phyloP scores from a whole-genome alignment of 768 basidiomycete genomes.

The Collybia nuda region DNA sequence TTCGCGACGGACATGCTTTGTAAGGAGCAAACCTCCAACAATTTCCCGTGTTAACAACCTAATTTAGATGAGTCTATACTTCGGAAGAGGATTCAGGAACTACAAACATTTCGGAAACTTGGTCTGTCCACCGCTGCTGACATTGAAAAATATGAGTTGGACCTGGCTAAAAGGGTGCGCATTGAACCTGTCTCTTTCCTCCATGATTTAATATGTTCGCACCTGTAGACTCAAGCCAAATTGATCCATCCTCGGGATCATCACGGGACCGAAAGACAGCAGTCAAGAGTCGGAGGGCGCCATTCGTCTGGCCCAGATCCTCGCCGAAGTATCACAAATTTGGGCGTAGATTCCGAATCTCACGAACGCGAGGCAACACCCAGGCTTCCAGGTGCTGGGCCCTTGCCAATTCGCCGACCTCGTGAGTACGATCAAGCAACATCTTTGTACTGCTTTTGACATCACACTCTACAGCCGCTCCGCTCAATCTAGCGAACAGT shows the following conservation, averaged over 20 bases:
- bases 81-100: slow-evolving; percentile 84
- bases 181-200: slow-evolving; percentile 1
- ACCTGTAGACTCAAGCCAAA: slow-evolving; percentile 59
- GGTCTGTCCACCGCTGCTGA: slow-evolving; percentile 86
- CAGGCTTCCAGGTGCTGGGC: slow-evolving; percentile 34
- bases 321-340: slow-evolving; percentile 39
- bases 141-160: slow-evolving; percentile 85
- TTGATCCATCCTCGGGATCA: slow-evolving; percentile 54
- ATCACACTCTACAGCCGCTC: slow-evolving; percentile 38
- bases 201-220: background rate
- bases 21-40: slow-evolving; percentile 35
- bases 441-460: background rate
- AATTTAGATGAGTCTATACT: slow-evolving; percentile 79
- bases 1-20: slow-evolving; percentile 90
- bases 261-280: slow-evolving; percentile 50
- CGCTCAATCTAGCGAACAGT: slow-evolving; percentile 89
- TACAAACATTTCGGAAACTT: slow-evolving; percentile 87
- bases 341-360: slow-evolving; percentile 47
- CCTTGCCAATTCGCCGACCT: slow-evolving; percentile 41
- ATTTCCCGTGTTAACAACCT: background rate
- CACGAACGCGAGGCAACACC: slow-evolving; percentile 65
- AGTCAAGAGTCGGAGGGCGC: slow-evolving; percentile 49
- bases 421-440: slow-evolving; percentile 30
- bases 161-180: slow-evolving; percentile 72
- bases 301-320: slow-evolving; percentile 57